Base-by-base conservation (phyloP, 441 rosid species). In the Pelargonium myrrhifolium region DNA sequence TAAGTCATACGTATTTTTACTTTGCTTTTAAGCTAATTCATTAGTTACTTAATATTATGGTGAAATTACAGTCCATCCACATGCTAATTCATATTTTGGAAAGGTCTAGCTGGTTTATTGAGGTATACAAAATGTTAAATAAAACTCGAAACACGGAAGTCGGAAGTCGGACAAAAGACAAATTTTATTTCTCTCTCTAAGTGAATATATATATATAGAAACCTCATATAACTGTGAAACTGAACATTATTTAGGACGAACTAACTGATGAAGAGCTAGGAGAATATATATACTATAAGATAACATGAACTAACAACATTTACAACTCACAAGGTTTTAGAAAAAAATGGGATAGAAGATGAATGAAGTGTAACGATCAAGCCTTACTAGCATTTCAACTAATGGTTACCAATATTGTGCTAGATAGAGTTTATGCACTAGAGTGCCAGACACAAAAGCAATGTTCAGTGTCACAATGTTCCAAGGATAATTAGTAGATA, bases 331-430 rank as follows among this genome's bases (percentile, higher is more conserved):
- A 55, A 55, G 22, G 60, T 55, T 55, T 55, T 55, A 55, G 26
- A 22, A 22, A 6, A 55, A 55, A 55, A 11, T 55, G 20, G 17
- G 24, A 22, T 18, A 55, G 10, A 22, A 6, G 60, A 22, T 55
- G 24, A 55, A 55, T 55, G 22, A 55, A 55, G 24, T 55, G 3
- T 17, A 55, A 18, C 20, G 22, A 55, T 55, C 24, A 22, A 55
- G 12, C 60, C 60, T 55, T 18, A 55, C 60, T 55, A 18, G 60
- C 60, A 55, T 17, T 55, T 55, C 60, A 9, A 55, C 26, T 55
- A 55, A 55, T 22, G 20, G 9, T 6, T 55, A 55, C 24, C 60
- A 55, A 55, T 24, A 55, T 17, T 55, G 26, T 55, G 60, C 60
- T 55, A 55, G 60, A 9, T 55, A 55, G 60, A 9, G 9, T 55